Evolutionary conservation across 805 yeast genomes (phyloP).

Genomic region (Cyberlindnera amylophila): DNA sequence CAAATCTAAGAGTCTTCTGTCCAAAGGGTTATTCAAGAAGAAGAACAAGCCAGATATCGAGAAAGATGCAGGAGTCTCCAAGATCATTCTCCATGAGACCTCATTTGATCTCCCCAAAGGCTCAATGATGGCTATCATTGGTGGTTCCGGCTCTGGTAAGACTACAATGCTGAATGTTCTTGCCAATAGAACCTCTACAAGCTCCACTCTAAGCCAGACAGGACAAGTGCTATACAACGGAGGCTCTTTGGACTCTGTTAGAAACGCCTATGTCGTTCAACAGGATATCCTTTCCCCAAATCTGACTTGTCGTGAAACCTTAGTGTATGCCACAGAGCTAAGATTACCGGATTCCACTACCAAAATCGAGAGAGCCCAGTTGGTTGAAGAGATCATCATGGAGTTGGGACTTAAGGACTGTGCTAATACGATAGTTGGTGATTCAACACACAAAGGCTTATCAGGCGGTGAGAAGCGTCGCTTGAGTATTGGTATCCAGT

Average conservation of each 20-base stretch:
- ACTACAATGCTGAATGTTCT: constrained; percentile 72
- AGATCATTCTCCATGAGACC: constrained; percentile 30
- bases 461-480: constrained; percentile 88
- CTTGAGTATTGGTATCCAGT: constrained; percentile 76
- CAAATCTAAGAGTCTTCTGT: neutral
- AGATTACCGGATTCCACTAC: constrained; percentile 50
- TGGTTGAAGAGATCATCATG: constrained; percentile 60
- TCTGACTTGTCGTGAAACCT: constrained; percentile 69
- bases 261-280: constrained; percentile 67
- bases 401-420: constrained; percentile 72
- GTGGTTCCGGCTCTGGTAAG: constrained; percentile 88
- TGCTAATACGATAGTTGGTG: constrained; percentile 60
- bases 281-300: constrained; percentile 71
- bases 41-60: constrained; percentile 4
- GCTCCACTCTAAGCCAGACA: constrained; percentile 34
- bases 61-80: neutral
- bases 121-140: constrained; percentile 75
- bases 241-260: constrained; percentile 13
- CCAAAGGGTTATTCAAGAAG: neutral
- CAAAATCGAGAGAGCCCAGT: constrained; percentile 37
- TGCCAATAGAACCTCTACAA: constrained; percentile 45
- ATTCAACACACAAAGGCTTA: constrained; percentile 49
- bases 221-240: constrained; percentile 40
- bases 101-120: constrained; percentile 65
- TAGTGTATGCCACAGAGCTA: constrained; percentile 68